A percentile compares a stretch with the other conserved stretches of the same genome.
Evolutionary conservation across 208 protist species (phyloP).

Genomic region (Leishmania martiniquensis): DNA sequence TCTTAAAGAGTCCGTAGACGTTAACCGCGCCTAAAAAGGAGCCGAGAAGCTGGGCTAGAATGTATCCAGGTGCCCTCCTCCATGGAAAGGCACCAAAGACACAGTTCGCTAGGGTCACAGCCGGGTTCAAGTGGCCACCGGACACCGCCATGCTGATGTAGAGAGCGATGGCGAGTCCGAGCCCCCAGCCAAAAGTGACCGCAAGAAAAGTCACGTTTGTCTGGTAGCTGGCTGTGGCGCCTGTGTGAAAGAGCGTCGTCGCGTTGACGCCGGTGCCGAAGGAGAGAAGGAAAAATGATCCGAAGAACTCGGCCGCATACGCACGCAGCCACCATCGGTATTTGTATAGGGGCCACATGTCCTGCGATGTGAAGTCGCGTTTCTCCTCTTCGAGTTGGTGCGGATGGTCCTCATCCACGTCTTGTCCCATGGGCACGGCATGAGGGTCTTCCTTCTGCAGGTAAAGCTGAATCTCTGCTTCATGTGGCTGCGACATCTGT

Average conservation of each 20-base stretch:
- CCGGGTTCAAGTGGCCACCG: slow-evolving; percentile 58
- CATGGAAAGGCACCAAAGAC: slow-evolving; percentile 43
- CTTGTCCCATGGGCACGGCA: not conserved
- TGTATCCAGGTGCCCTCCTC: slow-evolving; percentile 49
- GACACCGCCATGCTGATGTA: slow-evolving; percentile 49
- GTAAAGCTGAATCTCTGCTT: slow-evolving; percentile 9
- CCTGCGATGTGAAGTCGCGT: slow-evolving; percentile 16
- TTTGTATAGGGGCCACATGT: slow-evolving; percentile 38
- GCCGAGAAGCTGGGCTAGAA: slow-evolving; percentile 46
- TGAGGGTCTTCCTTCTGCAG: slow-evolving; percentile 11
- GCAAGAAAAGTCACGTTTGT: slow-evolving; percentile 27
- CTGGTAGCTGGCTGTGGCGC: slow-evolving; percentile 8
- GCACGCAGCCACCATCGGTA: slow-evolving; percentile 40
- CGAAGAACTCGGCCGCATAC: slow-evolving; percentile 60
- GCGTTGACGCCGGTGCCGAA: slow-evolving; percentile 47
- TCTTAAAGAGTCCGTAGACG: slow-evolving; percentile 43
- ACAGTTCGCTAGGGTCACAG: slow-evolving; percentile 54
- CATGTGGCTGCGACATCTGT: not conserved
- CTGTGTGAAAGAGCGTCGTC: slow-evolving; percentile 25
- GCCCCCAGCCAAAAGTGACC: slow-evolving; percentile 50
- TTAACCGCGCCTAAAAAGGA: slow-evolving; percentile 40
- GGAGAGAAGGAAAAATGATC: slow-evolving; percentile 51
- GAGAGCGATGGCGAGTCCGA: slow-evolving; percentile 45
- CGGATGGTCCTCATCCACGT: slow-evolving; percentile 4
- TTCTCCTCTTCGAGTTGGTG: slow-evolving; percentile 2